Evolutionary conservation across 2,329 filamentous ascomycete species (phyloP).

Genomic region (Chaetomium olivaceum): DNA sequence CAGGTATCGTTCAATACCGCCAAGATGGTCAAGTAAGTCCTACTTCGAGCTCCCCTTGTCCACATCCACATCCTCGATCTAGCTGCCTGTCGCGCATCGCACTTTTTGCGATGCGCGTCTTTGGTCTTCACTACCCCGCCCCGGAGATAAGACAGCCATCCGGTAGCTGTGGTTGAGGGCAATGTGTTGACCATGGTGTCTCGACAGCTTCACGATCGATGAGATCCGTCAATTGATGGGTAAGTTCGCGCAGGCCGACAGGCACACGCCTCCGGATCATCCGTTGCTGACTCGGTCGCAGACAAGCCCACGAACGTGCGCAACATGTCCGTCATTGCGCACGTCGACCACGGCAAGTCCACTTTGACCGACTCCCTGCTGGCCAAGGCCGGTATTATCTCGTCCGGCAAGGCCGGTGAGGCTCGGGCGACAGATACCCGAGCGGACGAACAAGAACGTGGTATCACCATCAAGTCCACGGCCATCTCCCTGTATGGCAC

Average conservation of each 20-base stretch:
- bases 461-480: conserved; percentile 99
- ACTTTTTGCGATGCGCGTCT: conserved; percentile 9
- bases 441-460: conserved; percentile 97
- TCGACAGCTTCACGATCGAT: conserved; percentile 92
- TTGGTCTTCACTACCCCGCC: conserved; percentile 36
- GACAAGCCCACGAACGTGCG: conserved; percentile 75
- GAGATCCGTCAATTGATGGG: conserved; percentile 78
- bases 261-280: background rate
- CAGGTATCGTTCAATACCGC: conserved; percentile 63
- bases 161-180: conserved; percentile 20
- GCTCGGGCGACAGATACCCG: conserved; percentile 95
- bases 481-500: conserved; percentile 97
- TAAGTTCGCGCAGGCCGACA: conserved; percentile 40
- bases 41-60: conserved; percentile 12
- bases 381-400: conserved; percentile 99
- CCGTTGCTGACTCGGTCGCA: conserved; percentile 43
- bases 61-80: background rate
- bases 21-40: conserved; percentile 99
- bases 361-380: conserved; percentile 99
- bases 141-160: conserved; percentile 44
- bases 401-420: conserved; percentile 94
- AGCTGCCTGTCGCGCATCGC: conserved; percentile 1
- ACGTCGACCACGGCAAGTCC: conserved; percentile 99
- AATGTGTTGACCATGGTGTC: conserved; percentile 51
- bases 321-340: conserved; percentile 99